Evolutionary conservation across 2,329 filamentous ascomycete genomes (phyloP).

Genomic region (Diaporthe caulivora): DNA sequence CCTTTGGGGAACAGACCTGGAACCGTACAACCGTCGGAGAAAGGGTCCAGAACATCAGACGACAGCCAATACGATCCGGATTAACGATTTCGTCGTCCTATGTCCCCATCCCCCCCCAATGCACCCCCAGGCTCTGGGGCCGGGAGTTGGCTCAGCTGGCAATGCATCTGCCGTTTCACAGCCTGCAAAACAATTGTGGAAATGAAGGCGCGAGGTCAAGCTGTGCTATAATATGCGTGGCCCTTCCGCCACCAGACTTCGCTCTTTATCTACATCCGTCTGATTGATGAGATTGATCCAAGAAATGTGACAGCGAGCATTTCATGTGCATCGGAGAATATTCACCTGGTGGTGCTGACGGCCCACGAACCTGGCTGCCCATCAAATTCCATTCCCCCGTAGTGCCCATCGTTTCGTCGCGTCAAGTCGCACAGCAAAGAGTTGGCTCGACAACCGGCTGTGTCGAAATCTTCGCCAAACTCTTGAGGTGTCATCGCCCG

Average conservation of each 20-base stretch:
- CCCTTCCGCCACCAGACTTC: no score
- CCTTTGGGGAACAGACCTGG: neutral
- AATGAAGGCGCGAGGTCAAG: neutral
- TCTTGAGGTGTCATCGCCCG: constrained; percentile 2
- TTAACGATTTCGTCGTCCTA: neutral
- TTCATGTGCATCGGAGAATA: constrained; percentile 19
- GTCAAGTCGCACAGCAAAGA: neutral
- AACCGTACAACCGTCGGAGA: neutral
- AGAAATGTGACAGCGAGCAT: constrained; percentile 16
- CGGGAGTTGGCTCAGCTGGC: neutral
- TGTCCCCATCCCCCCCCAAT: neutral
- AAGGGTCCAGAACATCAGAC: constrained; percentile 15
- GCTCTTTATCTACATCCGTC: constrained; percentile 3
- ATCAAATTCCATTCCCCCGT: neutral
- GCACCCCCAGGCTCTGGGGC: neutral
- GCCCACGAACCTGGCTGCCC: neutral
- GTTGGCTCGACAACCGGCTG: neutral
- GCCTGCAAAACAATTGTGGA: constrained; percentile 18
- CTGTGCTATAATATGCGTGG: neutral
- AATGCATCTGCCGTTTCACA: neutral
- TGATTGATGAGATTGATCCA: constrained; percentile 10
- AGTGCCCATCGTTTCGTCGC: neutral
- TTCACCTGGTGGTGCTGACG: neutral
- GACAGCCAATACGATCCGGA: constrained; percentile 17
- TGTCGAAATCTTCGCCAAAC: constrained; percentile 16